Base-by-base conservation (phyloP, 805 yeast species). In the Kazachstania africana region DNA sequence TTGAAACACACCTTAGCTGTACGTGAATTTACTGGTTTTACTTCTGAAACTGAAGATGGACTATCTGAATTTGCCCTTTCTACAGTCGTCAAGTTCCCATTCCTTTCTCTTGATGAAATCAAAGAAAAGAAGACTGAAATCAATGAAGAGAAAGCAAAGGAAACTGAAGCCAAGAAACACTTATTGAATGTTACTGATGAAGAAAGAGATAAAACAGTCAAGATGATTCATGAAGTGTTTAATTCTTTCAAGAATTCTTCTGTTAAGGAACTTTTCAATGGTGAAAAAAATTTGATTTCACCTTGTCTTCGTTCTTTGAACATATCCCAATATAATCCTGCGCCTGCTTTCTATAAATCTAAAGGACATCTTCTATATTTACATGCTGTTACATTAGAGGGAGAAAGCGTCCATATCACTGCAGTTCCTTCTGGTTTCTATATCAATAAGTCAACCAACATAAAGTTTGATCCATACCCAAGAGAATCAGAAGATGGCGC, bases 311-410 rank as follows among this genome's bases (percentile, higher is more conserved):
- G 67, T 33, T 79, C 88, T 6, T 58, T 91, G 38, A 70, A 65
- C 32, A 53, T 84, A 30, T 81, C 95, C 10, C 70, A 72, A 33
- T 88, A 95, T 91, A 77, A 81, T 41, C 95, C 96, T 4, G 84
- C 84, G 10, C 78, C 88, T 19, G 62, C 77, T 12, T 59, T 63
- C 31, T 72, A 68, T 50, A 69, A 62, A 43, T 35, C 59, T n/a
- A 69, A 67, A 50, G 97, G 97, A 16, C 94, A 87, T 48, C 63
- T 87, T 44, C 62, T 79, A 36, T 88, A 88, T 55, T 62, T 91
- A 47, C 71, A 71, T 35, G 64, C 75, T 26, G 77, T 73, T 45
- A 81, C 95, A 28, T 62, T 81, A 41, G 97, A 91, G 57, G 78
- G 78, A 44, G 93, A 82, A 50, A 69, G 70, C 18, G 71, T 68